phyloP scores from a whole-genome alignment of 441 rosid species.

The Macaranga tanarius region DNA sequence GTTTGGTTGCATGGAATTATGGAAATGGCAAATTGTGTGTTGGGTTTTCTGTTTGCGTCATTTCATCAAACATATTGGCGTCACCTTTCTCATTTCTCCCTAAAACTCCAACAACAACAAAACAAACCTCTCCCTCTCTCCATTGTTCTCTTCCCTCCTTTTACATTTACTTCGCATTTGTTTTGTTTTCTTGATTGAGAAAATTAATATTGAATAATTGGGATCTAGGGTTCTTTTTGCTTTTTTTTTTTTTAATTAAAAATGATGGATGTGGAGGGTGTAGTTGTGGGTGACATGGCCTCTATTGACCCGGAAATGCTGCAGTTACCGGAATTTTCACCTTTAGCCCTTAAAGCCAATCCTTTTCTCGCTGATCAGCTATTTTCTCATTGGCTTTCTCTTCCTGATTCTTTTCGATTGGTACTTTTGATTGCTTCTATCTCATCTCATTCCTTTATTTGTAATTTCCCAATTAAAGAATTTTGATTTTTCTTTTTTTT shows the following conservation, averaged over 20 bases:
- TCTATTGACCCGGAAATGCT: constrained; percentile 57
- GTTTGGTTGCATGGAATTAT: no score
- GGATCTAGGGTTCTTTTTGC: background rate
- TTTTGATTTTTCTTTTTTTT: background rate
- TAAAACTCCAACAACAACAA: background rate
- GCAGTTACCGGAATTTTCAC: constrained; percentile 68
- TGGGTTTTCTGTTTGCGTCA: background rate
- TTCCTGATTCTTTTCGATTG: constrained; percentile 62
- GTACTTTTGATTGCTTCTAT: constrained; percentile 29
- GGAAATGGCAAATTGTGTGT: constrained; percentile 2
- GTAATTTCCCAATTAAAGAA: no score
- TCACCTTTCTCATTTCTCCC: constrained; percentile 1
- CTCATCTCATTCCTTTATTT: background rate
- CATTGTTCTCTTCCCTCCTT: background rate
- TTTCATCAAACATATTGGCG: constrained; percentile 9
- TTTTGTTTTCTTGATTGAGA: background rate
- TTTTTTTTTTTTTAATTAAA: background rate
- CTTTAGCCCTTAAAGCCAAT: constrained; percentile 49
- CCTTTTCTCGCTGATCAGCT: constrained; percentile 51
- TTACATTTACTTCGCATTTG: background rate
- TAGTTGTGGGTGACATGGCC: constrained; percentile 32
- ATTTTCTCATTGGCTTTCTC: constrained; percentile 86
- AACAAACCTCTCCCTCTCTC: background rate
- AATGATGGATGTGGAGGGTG: constrained; percentile 46
- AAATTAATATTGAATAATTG: background rate